phyloP scores from a whole-genome alignment of 23 red algal genomes.

The Agarophyton chilense region DNA sequence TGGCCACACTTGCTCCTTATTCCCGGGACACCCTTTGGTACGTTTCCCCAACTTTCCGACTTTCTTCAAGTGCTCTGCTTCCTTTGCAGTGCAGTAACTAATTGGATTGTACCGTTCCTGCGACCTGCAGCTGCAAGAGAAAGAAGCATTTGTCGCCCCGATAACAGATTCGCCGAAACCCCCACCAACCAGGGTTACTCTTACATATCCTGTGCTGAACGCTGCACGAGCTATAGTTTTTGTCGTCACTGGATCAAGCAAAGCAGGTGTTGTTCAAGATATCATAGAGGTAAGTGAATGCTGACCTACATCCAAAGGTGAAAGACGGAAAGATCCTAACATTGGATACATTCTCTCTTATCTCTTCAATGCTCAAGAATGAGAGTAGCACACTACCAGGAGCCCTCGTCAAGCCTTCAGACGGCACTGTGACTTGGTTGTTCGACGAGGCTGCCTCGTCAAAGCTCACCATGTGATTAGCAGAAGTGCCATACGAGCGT shows the following conservation, averaged over 20 bases:
- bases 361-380: background rate
- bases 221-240: slow-evolving; percentile 72
- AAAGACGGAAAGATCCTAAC: background rate
- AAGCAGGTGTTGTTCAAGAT: slow-evolving; percentile 64
- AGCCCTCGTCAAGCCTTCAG: slow-evolving; percentile 28
- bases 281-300: slow-evolving; percentile 71
- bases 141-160: slow-evolving; percentile 29
- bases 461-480: background rate
- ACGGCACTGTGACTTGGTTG: slow-evolving; percentile 48
- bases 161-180: slow-evolving; percentile 93
- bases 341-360: background rate
- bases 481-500: background rate
- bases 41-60: background rate
- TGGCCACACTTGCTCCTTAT: slow-evolving; percentile 95
- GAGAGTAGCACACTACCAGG: slow-evolving; percentile 40
- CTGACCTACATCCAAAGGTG: background rate
- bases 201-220: slow-evolving; percentile 80
- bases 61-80: too few species aligned
- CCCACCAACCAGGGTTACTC: slow-evolving; percentile 83
- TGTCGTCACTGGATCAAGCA: slow-evolving; percentile 74
- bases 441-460: slow-evolving; percentile 54
- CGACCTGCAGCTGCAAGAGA: slow-evolving; percentile 59
- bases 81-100: background rate
- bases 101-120: background rate
- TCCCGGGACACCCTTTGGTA: slow-evolving; percentile 83